phyloP scores from a whole-genome alignment of 805 yeast species.

The Debaryomyces castellii region DNA sequence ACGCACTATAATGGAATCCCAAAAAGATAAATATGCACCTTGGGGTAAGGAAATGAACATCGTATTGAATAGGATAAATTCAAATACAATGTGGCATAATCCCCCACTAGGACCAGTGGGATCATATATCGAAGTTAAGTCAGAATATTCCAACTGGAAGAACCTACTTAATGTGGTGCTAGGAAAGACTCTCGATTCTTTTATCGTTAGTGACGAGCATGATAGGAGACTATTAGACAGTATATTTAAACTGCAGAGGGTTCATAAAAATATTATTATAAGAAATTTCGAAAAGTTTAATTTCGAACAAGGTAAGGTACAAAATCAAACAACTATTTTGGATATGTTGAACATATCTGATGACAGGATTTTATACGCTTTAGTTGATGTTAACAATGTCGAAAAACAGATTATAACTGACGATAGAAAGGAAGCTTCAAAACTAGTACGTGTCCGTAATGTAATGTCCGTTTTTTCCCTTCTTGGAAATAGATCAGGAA shows the following conservation, averaged over 20 bases:
- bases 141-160: slow-evolving; percentile 55
- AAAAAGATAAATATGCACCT: slow-evolving; percentile 41
- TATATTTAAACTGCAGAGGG: slow-evolving; percentile 21
- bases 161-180: slow-evolving; percentile 59
- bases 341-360: slow-evolving; percentile 61
- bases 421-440: slow-evolving; percentile 52
- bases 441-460: slow-evolving; percentile 28
- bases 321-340: slow-evolving; percentile 43
- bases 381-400: slow-evolving; percentile 62
- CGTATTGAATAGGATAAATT: slow-evolving; percentile 42
- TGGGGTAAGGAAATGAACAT: slow-evolving; percentile 49
- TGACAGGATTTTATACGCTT: slow-evolving; percentile 53
- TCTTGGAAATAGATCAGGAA: slow-evolving; percentile 46
- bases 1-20: slow-evolving; percentile 14
- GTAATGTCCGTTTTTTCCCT: slow-evolving; percentile 44
- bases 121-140: slow-evolving; percentile 52
- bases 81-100: slow-evolving; percentile 33
- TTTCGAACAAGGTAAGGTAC: slow-evolving; percentile 47
- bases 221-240: slow-evolving; percentile 49
- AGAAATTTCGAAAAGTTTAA: slow-evolving; percentile 60
- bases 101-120: slow-evolving; percentile 86
- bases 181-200: slow-evolving; percentile 52
- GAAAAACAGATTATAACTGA: slow-evolving; percentile 59
- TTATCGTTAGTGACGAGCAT: slow-evolving; percentile 61
- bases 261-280: slow-evolving; percentile 44